Evolutionary conservation across 441 rosid genomes (phyloP).

Genomic region (Macaranga tanarius): DNA sequence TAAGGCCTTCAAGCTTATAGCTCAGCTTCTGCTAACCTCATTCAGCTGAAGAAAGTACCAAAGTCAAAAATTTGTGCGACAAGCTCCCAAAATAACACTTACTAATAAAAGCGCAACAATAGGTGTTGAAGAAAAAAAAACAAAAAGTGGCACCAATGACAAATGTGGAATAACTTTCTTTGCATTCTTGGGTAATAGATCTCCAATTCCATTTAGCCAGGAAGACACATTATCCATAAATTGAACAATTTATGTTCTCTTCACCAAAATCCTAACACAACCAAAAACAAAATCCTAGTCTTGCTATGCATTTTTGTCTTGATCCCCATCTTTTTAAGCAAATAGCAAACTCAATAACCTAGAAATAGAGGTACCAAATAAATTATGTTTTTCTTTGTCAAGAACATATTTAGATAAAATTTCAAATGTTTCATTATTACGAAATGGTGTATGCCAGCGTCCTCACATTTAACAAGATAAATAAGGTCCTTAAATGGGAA

Average conservation of each 20-base stretch:
- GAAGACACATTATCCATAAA: no score
- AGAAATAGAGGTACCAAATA: not conserved
- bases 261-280: not conserved
- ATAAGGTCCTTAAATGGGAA: not conserved
- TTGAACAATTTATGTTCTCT: not conserved
- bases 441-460: not conserved
- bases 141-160: no score
- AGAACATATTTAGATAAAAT: slow-evolving; percentile 1
- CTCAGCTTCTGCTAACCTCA: not conserved
- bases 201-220: not conserved
- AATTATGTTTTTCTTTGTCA: not conserved
- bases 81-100: not conserved
- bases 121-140: not conserved
- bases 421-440: no score
- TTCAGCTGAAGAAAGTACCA: not conserved
- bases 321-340: not conserved
- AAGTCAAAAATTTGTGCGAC: not conserved
- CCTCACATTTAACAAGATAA: not conserved
- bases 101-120: not conserved
- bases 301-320: not conserved
- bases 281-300: not conserved
- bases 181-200: not conserved
- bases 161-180: no score
- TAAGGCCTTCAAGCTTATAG: not conserved
- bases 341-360: slow-evolving; percentile 1